Base-by-base conservation (phyloP, 805 yeast genomes). In the Starmerella apis region DNA sequence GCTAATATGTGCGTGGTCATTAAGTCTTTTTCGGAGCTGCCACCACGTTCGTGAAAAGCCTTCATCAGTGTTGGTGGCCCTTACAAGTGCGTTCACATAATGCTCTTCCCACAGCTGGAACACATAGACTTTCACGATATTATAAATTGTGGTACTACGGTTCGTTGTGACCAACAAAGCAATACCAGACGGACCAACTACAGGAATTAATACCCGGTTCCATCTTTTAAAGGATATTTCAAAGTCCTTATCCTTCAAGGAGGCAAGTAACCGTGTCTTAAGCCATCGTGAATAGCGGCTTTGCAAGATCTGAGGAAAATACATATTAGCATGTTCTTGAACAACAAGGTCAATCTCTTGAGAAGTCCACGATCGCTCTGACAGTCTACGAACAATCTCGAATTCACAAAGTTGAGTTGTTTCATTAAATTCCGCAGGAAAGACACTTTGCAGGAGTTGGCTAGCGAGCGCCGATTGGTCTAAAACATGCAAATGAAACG, bases 381-480 rank as follows among this genome's bases (percentile, higher is more conserved):
- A 23, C 6, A 41, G 24, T 2, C 11, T 19, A 9, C 14, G 31
- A 5, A 27, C 44, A 14, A 41, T 14, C 16, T 41, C 44, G 13
- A 41, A 41, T 19, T 41, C 44, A 16, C 37, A 16, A 14, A 33
- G 7, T 7, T 16, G 37, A 10, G 19, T n/a, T 7, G 22, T 6
- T 3, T 19, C 6, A 18, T 25, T 11, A n/a, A 10, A 8, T 11
- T 6, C 35, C 16, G 13, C 22, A n/a, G 33, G 31, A 5, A 14
- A 5, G 10, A 19, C 44, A 13, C 44, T 59, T 10, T 39, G 48
- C 14, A 57, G 39, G 7, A 57, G 35, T 36, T 59, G 62, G 3
- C 31, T 27, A 5, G 59, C 60, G 11, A 61, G 52, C 10, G 55
- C 51, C 13, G 36, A 48, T 11, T 56, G 56, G 9, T 51, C 58